Evolutionary conservation across 2,329 filamentous ascomycete genomes (phyloP).

Genomic region (Fusarium torreyae): DNA sequence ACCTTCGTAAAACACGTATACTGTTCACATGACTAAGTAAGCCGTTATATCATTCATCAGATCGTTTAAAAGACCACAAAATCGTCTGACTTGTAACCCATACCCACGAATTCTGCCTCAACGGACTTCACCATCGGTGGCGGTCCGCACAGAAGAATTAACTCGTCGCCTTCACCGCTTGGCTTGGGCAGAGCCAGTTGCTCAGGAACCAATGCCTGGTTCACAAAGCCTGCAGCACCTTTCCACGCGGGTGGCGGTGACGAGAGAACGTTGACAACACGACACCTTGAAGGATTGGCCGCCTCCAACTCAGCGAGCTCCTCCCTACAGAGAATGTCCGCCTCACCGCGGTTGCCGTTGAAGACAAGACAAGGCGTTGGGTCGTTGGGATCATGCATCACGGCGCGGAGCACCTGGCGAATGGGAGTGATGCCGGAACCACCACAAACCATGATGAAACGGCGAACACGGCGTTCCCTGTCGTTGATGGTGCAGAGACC

Average conservation of each 20-base stretch:
- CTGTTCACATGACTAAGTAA: neutral
- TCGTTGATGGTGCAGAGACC: slow-evolving; percentile 76
- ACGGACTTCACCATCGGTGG: slow-evolving; percentile 79
- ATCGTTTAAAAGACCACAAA: slow-evolving; percentile 49
- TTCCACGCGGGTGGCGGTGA: slow-evolving; percentile 75
- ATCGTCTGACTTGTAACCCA: slow-evolving; percentile 72
- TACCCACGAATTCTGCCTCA: slow-evolving; percentile 64
- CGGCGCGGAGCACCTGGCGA: slow-evolving; percentile 83
- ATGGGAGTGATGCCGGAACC: slow-evolving; percentile 95
- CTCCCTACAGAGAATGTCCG: slow-evolving; percentile 84
- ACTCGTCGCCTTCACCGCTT: slow-evolving; percentile 60
- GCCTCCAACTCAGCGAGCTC: slow-evolving; percentile 78
- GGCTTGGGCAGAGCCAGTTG: slow-evolving; percentile 63
- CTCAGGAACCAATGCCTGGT: slow-evolving; percentile 71
- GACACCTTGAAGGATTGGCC: slow-evolving; percentile 70
- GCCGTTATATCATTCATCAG: neutral
- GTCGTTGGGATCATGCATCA: slow-evolving; percentile 71
- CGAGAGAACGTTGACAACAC: slow-evolving; percentile 79
- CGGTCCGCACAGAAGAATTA: slow-evolving; percentile 87
- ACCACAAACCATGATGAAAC: slow-evolving; percentile 88
- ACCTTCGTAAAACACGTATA: neutral
- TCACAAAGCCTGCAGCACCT: slow-evolving; percentile 78
- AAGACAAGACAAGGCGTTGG: slow-evolving; percentile 79
- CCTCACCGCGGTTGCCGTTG: slow-evolving; percentile 81
- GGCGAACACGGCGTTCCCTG: slow-evolving; percentile 69